phyloP scores from a whole-genome alignment of 2,329 filamentous ascomycete species.

The Hypoxylon sp. region DNA sequence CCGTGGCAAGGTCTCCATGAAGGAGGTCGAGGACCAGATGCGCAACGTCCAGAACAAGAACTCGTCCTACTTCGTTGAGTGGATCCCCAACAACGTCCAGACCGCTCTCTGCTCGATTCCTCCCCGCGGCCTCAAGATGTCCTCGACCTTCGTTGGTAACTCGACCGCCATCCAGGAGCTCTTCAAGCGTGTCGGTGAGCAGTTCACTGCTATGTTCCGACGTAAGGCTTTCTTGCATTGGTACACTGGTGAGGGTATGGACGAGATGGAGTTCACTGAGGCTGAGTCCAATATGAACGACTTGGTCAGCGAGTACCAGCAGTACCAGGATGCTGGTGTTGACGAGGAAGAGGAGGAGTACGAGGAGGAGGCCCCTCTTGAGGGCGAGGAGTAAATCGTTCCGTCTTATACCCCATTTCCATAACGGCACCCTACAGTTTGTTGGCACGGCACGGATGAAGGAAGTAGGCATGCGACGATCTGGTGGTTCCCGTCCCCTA shows the following conservation, averaged over 20 bases:
- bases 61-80: conserved; percentile 99
- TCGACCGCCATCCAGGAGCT: conserved; percentile 99
- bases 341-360: conserved; percentile 98
- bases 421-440: conserved; percentile 37
- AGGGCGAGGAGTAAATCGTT: conserved; percentile 71
- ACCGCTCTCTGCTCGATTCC: conserved; percentile 99
- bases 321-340: conserved; percentile 99
- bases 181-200: conserved; percentile 99
- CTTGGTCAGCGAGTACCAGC: conserved; percentile 99
- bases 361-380: conserved; percentile 83
- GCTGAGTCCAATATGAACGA: conserved; percentile 99
- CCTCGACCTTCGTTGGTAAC: conserved; percentile 98
- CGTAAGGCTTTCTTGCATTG: conserved; percentile 99
- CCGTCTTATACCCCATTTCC: conserved; percentile 44
- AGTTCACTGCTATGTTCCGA: conserved; percentile 99
- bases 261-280: conserved; percentile 99
- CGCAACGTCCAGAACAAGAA: conserved; percentile 99
- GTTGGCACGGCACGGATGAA: conserved; percentile 36
- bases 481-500: conserved; percentile 44
- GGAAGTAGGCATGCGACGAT: conserved; percentile 38
- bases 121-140: conserved; percentile 98
- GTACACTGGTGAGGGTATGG: conserved; percentile 99
- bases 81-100: conserved; percentile 99
- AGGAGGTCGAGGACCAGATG: conserved; percentile 99
- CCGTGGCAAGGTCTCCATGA: conserved; percentile 99